Evolutionary conservation across 1,284 basidiomycete species (phyloP), one percentile per base, ranked within the genome.

Genomic region (Pyrrhoderma noxium): DNA sequence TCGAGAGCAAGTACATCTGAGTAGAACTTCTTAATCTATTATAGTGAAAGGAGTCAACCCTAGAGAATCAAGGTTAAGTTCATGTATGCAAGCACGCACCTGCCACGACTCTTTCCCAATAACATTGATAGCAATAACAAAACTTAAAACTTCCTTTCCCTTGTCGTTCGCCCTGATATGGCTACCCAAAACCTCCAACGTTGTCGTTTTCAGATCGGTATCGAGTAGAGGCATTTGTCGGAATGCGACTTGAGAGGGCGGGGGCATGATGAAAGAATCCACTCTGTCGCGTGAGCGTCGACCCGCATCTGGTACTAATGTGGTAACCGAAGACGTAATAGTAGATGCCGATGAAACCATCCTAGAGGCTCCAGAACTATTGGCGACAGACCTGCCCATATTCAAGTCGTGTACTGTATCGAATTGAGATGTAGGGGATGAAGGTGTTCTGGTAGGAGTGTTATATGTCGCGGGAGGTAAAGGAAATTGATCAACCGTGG

Each of bases 1-100:
- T 99, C 95, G 45, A 99, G 74, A 42, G 78, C 81, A 31, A 95
- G 71, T 35, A 98, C 89, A 58, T 97, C 93, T 49, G 83, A 87
- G 67, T 94, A 95, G 65, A 90, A 73, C 71, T 99, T 99, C 69
- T 96, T 93, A 23, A 56, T 52, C 54, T 56, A 41, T 40, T 42
- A 48, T 47, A 49, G 43, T 36, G 45, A 42, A 47, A 27, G 13
- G 18, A 7, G 18, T 11, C 14, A 34, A 22, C 21, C 16, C 14
- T 40, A 47, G 13, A 34, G 13, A 18, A 38, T 47, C 23, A 40
- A 27, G 21, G 21, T 11, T 35, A 37, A 7, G 16, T n/a, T 43
- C 8, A 34, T 42, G 39, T 46, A 37, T 46, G 38, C 25, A 47
- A n/a, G 14, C 47, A 56, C 54, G 50, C 51, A 98, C 79, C 61